Percentiles rank a stretch among this genome's conserved stretches.
phyloP scores from a whole-genome alignment of 2,329 filamentous ascomycete species.

The Colletotrichum tropicale region DNA sequence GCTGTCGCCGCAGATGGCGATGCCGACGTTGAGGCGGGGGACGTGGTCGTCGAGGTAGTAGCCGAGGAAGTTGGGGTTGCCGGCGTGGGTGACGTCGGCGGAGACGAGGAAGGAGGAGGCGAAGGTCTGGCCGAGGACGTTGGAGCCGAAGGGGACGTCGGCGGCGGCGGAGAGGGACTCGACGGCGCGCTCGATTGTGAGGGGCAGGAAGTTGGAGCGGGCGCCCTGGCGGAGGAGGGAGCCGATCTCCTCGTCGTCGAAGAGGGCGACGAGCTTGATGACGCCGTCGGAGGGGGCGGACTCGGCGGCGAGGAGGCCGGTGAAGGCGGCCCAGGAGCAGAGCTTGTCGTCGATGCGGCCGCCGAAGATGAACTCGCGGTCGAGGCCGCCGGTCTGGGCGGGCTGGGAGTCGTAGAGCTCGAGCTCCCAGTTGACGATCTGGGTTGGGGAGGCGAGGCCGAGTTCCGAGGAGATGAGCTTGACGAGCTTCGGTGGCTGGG shows the following conservation, averaged over 20 bases:
- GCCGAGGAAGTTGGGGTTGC: conserved; percentile 90
- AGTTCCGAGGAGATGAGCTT: conserved; percentile 81
- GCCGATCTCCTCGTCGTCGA: conserved; percentile 97
- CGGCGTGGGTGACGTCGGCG: conserved; percentile 91
- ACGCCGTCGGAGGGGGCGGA: conserved; percentile 63
- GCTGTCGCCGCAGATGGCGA: conserved; percentile 79
- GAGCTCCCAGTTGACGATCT: conserved; percentile 94
- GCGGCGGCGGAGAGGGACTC: conserved; percentile 62
- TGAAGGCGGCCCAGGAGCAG: conserved; percentile 90
- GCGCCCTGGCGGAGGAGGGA: conserved; percentile 90
- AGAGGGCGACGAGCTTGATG: conserved; percentile 90
- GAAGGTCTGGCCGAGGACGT: conserved; percentile 79
- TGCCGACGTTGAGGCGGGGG: conserved; percentile 86
- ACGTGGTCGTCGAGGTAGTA: conserved; percentile 86
- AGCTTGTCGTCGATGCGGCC: conserved; percentile 98
- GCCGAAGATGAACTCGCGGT: conserved; percentile 93
- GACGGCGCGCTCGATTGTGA: conserved; percentile 79
- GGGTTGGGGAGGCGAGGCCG: conserved; percentile 72
- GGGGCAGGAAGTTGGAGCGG: conserved; percentile 84
- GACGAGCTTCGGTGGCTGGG: conserved; percentile 85
- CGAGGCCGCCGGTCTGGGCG: conserved; percentile 80
- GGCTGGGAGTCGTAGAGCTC: conserved; percentile 93
- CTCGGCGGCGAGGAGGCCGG: conserved; percentile 76
- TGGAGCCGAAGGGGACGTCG: conserved; percentile 53
- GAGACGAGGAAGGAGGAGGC: conserved; percentile 92